Conservation (phyloP, 2,329 filamentous ascomycete species). For the Cytospora piceae region DNA sequence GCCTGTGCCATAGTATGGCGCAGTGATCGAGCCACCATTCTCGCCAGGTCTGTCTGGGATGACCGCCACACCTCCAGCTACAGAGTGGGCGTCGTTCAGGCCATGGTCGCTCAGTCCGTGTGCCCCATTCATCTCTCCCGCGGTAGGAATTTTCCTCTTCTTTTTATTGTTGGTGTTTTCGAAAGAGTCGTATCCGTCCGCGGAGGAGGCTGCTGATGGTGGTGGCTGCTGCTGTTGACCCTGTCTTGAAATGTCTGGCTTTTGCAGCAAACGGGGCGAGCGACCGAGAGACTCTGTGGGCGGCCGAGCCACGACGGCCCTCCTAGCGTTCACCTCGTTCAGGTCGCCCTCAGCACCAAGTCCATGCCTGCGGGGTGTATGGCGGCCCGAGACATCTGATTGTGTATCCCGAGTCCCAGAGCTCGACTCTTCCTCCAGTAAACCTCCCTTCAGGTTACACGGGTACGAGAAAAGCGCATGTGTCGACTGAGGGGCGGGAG, state of each 20-base stretch:
- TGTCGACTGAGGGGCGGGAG: conserved; percentile 71
- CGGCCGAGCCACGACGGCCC: conserved; percentile 50
- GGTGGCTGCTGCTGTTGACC: conserved; percentile 56
- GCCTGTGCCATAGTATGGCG: conserved; percentile 48
- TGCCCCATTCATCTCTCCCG: conserved; percentile 63
- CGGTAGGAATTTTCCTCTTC: conserved; percentile 95
- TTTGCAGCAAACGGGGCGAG: conserved; percentile 47
- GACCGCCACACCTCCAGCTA: conserved; percentile 39
- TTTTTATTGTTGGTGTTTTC: conserved; percentile 99
- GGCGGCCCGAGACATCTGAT: conserved; percentile 38
- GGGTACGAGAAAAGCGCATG: conserved; percentile 79
- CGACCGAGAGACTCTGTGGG: conserved; percentile 51
- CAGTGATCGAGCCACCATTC: conserved; percentile 34
- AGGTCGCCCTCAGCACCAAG: conserved; percentile 65
- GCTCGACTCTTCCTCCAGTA: conserved; percentile 45
- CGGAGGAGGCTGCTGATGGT: conserved; percentile 69
- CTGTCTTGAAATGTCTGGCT: conserved; percentile 50
- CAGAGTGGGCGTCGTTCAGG: conserved; percentile 39
- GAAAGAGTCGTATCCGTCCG: conserved; percentile 93
- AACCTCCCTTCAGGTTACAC: conserved; percentile 51
- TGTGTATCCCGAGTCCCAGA: conserved; percentile 39
- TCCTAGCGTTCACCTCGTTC: conserved; percentile 52
- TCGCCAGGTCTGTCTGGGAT: conserved; percentile 32
- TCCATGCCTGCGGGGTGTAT: conserved; percentile 54
- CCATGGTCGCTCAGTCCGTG: conserved; percentile 39